Conservation (phyloP, 345 rosid genomes). For the Laguncularia racemosa region DNA sequence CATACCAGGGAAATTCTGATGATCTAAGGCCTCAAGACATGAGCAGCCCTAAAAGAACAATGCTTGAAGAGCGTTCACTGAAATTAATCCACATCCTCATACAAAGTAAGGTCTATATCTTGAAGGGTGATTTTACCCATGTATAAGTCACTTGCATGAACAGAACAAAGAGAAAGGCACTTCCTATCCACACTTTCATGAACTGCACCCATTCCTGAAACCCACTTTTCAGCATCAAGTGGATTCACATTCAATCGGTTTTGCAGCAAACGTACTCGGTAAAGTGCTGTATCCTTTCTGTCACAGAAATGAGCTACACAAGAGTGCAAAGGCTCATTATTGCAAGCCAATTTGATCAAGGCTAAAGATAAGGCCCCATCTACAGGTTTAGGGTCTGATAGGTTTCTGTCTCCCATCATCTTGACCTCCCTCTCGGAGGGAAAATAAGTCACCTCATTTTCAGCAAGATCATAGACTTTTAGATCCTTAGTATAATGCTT, state of each 20-base stretch:
- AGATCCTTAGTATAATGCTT: slow-evolving; percentile 77
- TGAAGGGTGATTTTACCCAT: slow-evolving; percentile 74
- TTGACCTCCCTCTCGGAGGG: slow-evolving; percentile 77
- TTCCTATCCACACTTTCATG: slow-evolving; percentile 51
- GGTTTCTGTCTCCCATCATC: slow-evolving; percentile 92
- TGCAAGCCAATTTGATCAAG: slow-evolving; percentile 61
- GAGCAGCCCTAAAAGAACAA: too few species aligned
- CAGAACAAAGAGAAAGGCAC: slow-evolving; percentile 69
- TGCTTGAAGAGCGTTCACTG: too few species aligned
- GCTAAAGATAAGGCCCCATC: slow-evolving; percentile 70
- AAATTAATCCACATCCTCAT: slow-evolving; percentile 44
- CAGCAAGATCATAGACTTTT: slow-evolving; percentile 42
- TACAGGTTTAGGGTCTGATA: slow-evolving; percentile 75
- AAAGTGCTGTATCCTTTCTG: slow-evolving; percentile 37
- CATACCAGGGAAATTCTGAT: too few species aligned
- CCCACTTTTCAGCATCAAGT: slow-evolving; percentile 47
- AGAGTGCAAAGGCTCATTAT: slow-evolving; percentile 41
- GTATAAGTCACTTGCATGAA: slow-evolving; percentile 56
- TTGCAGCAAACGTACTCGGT: slow-evolving; percentile 63
- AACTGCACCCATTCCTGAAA: slow-evolving; percentile 47
- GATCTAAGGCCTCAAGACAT: too few species aligned
- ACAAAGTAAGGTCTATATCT: slow-evolving; percentile 54
- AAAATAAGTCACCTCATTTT: slow-evolving; percentile 51
- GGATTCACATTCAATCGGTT: slow-evolving; percentile 37
- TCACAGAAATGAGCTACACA: slow-evolving; percentile 77